Percentiles rank a stretch among this genome's conserved stretches.
phyloP scores from a whole-genome alignment of 331 rosid species.

The Erythrophleum ivorense region DNA sequence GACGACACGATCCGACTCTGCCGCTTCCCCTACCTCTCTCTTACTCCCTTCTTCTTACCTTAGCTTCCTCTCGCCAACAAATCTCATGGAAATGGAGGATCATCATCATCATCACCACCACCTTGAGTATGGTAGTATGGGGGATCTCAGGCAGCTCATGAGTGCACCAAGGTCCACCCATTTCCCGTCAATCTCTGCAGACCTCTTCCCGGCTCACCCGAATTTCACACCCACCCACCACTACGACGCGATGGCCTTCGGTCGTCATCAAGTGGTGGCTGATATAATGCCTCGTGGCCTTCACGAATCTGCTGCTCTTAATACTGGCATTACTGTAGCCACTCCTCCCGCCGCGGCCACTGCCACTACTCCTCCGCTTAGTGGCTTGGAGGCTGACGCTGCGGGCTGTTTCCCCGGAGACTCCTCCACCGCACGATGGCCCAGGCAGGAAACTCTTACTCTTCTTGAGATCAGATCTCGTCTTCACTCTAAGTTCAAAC shows the following conservation, averaged over 20 bases:
- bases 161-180: slow-evolving; percentile 49
- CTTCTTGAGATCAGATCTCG: slow-evolving; percentile 97
- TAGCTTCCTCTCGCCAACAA: slow-evolving; percentile 10
- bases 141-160: slow-evolving; percentile 68
- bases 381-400: slow-evolving; percentile 55
- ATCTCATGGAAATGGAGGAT: slow-evolving; percentile 71
- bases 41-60: background rate
- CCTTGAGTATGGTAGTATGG: slow-evolving; percentile 36
- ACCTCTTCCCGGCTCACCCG: slow-evolving; percentile 56
- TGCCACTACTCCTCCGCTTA: slow-evolving; percentile 45
- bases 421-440: slow-evolving; percentile 82
- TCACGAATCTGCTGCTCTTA: slow-evolving; percentile 34
- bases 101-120: slow-evolving; percentile 34
- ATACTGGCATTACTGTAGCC: slow-evolving; percentile 21
- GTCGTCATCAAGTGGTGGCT: slow-evolving; percentile 33
- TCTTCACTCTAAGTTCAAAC: slow-evolving; percentile 86
- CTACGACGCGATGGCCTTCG: slow-evolving; percentile 57
- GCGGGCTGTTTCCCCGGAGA: slow-evolving; percentile 54
- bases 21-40: slow-evolving; percentile 53
- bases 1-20: slow-evolving; percentile 89
- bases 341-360: slow-evolving; percentile 38
- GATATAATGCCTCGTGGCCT: slow-evolving; percentile 44
- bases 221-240: slow-evolving; percentile 38
- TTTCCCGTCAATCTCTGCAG: slow-evolving; percentile 46
- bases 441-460: slow-evolving; percentile 93